Conservation (phyloP, 352 stramenopile genomes). For the Phytophthora ramorum region DNA sequence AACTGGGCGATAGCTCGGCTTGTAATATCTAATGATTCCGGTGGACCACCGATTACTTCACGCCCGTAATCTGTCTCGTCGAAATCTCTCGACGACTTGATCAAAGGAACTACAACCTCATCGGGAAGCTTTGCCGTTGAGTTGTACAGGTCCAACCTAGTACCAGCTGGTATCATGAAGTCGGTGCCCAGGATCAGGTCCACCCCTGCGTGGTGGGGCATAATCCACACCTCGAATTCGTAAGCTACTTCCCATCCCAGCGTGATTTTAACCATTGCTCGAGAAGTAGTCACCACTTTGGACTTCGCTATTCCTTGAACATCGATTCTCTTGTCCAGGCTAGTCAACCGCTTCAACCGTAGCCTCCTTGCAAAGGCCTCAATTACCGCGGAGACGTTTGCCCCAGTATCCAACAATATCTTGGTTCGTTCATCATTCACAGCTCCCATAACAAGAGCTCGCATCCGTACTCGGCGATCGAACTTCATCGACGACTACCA, state of each 20-base stretch:
- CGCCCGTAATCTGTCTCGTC: background rate
- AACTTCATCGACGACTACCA: no score
- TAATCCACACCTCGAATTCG: slow-evolving; percentile 4
- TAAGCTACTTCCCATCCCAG: no score
- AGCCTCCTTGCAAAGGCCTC: background rate
- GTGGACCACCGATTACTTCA: background rate
- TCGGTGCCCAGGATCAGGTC: slow-evolving; percentile 5
- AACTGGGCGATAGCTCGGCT: background rate
- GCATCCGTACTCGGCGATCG: no score
- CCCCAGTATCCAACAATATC: no score
- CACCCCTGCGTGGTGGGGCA: slow-evolving; percentile 1
- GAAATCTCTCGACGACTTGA: no score
- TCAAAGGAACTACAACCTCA: no score
- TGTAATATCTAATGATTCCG: background rate
- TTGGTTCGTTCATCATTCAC: no score
- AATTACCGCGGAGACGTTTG: no score
- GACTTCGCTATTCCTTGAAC: background rate
- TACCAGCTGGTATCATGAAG: slow-evolving; percentile 15
- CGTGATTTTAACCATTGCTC: no score
- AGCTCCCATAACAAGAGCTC: no score
- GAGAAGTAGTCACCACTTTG: no score
- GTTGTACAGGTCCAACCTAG: background rate
- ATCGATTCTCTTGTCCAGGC: background rate
- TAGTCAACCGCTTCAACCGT: background rate
- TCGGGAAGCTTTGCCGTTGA: no score